These are phyloP conservation scores for Phylloporus sp. DNA, from an alignment of 768 basidiomycete genomes.

Conservation along the genomic window DNA sequence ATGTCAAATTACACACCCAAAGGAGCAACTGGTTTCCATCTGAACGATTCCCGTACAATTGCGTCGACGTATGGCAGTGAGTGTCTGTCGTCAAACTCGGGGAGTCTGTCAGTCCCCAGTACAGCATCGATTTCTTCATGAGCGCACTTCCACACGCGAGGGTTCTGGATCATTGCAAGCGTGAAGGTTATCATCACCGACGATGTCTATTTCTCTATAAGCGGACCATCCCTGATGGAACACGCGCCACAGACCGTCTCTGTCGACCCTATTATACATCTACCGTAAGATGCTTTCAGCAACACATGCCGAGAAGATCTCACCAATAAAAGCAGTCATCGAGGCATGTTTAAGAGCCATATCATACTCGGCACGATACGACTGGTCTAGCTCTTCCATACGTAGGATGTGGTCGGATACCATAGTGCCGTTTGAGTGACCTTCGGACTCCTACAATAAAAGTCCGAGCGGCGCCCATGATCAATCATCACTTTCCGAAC, in stretches of 20 bases:
- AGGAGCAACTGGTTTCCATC: slow-evolving; percentile 15
- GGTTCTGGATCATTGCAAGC: slow-evolving; percentile 13
- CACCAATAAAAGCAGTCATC: slow-evolving; percentile 11
- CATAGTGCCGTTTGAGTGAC: slow-evolving; percentile 1
- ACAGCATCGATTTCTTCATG: slow-evolving; percentile 9
- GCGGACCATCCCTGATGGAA: neutral
- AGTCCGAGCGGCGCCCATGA: neutral
- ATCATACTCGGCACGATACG: slow-evolving; percentile 1
- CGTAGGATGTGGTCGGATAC: slow-evolving; percentile 12
- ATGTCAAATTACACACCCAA: slow-evolving; percentile 1
- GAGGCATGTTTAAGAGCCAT: slow-evolving; percentile 7
- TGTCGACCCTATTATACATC: neutral
- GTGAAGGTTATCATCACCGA: slow-evolving; percentile 1
- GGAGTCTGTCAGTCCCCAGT: slow-evolving; percentile 5
- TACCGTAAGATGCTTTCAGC: neutral
- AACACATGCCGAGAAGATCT: neutral
- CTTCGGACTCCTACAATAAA: neutral
- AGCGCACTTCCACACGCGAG: slow-evolving; percentile 9
- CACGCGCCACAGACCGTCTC: slow-evolving; percentile 5
- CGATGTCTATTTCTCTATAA: slow-evolving; percentile 6
- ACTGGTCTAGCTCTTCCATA: slow-evolving; percentile 15
- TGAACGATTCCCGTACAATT: slow-evolving; percentile 14
- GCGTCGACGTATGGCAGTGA: slow-evolving; percentile 16
- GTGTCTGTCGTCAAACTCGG: slow-evolving; percentile 17
- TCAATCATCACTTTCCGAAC: neutral